Evolutionary conservation across 768 basidiomycete species (phyloP).

Genomic region (Lentinula lateritia): DNA sequence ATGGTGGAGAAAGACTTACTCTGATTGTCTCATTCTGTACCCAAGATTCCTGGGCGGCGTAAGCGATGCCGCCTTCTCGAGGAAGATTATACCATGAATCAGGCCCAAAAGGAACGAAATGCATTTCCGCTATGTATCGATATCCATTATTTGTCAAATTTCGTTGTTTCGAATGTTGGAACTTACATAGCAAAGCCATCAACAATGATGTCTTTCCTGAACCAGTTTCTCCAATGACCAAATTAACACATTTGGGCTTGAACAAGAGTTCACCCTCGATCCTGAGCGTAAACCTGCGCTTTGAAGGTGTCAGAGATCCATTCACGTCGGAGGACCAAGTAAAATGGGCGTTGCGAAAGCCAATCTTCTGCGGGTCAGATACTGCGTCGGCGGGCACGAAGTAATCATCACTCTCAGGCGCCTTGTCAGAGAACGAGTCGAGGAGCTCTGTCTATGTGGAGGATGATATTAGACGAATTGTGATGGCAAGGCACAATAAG

Average conservation of each 20-base stretch:
- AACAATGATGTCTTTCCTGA: constrained; percentile 62
- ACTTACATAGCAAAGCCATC: constrained; percentile 51
- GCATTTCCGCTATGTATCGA: constrained; percentile 50
- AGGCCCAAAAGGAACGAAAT: constrained; percentile 44
- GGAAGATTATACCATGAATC: constrained; percentile 70
- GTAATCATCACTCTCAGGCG: constrained; percentile 9
- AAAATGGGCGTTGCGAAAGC: constrained; percentile 51
- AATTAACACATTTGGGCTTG: constrained; percentile 45
- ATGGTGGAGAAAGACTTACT: constrained; percentile 21
- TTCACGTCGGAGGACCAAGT: constrained; percentile 43
- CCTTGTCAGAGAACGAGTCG: constrained; percentile 29
- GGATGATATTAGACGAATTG: not conserved
- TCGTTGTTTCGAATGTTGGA: not conserved
- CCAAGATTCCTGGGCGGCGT: constrained; percentile 84
- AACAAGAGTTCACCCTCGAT: constrained; percentile 53
- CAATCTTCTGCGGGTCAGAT: constrained; percentile 29
- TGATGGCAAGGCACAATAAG: not conserved
- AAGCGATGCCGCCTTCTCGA: constrained; percentile 62
- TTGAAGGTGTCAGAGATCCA: constrained; percentile 32
- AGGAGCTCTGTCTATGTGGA: constrained; percentile 39
- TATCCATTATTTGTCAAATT: not conserved
- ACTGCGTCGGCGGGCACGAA: constrained; percentile 9
- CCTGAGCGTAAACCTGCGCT: constrained; percentile 42
- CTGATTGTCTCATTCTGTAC: constrained; percentile 75
- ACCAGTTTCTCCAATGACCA: constrained; percentile 56